Evolutionary conservation across 2,329 filamentous ascomycete species (phyloP), one percentile per base, ranked within the genome.

Genomic region (Mycosphaerella sp.): DNA sequence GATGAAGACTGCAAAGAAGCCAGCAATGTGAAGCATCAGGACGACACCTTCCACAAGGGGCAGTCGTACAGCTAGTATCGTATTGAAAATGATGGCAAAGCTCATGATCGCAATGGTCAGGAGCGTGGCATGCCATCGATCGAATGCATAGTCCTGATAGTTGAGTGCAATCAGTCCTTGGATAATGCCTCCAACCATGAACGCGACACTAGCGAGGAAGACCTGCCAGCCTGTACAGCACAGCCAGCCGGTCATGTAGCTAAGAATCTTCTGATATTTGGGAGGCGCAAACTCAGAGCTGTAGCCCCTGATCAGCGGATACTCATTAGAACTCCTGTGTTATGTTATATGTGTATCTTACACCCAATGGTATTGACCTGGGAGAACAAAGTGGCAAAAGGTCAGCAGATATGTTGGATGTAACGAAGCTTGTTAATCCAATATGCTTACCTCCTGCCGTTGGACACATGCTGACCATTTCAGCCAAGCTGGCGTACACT

Each of bases 81-180:
- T 64, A 56, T 66, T 66, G 61, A 66, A 63, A 13, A 63, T 18
- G 32, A 63, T 50, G 17, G 56, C 52, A 16, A 59, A 59, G 2
- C 41, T 16, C 36, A 58, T 49, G 10, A 64, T 50, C 4, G 53
- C 63, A 17, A 64, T 60, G 10, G 59, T 62, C 5, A 76, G 56
- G 46, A 76, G 62, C 2, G 73, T 75, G 2, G 67, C 71, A 49
- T 75, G 73, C 71, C 71, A 75, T 43, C 49, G 18, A 28, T 55
- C 49, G 40, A 50, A 52, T 17, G 9, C 50, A 35, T 55, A 55
- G 39, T 53, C 50, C 14, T 45, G 45, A 16, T 52, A 52, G 37
- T 52, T 50, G 21, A 55, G 34, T 10, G 50, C 46, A 39, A 61
- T 45, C 5, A 50, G 44, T 14, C 53, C 53, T 50, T 55, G 53